These are phyloP conservation scores for Euphorbia peplus DNA, from an alignment of 345 rosid genomes.

Conservation along the genomic window DNA sequence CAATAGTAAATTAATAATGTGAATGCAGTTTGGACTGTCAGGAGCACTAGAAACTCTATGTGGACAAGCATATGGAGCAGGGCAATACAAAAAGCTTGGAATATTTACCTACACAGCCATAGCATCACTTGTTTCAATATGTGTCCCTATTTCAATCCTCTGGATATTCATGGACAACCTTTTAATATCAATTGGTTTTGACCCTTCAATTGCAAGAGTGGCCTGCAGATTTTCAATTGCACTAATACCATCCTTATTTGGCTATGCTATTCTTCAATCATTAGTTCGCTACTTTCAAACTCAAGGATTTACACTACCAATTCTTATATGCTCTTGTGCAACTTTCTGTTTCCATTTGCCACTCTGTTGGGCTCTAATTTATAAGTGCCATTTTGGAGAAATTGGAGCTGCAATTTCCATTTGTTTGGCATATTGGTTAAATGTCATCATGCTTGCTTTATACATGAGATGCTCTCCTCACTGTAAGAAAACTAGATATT, in stretches of 20 bases:
- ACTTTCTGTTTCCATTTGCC: conserved; percentile 41
- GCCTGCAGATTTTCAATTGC: conserved; percentile 43
- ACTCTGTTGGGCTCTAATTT: conserved; percentile 45
- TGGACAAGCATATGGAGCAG: too few relatives aligned
- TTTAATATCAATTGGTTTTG: conserved; percentile 33
- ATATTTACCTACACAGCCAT: conserved; percentile 38
- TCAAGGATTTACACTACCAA: conserved; percentile 42
- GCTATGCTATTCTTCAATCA: conserved; percentile 37
- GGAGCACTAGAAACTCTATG: conserved; percentile 62
- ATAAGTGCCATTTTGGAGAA: conserved; percentile 26
- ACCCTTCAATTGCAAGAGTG: conserved; percentile 36
- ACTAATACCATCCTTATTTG: conserved; percentile 48
- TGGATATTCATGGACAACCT: conserved; percentile 49
- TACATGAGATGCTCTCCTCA: conserved; percentile 35
- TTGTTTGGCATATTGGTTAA: conserved; percentile 34
- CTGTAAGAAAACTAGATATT: conserved; percentile 12
- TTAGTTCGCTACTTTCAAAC: conserved; percentile 43
- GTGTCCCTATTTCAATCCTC: conserved; percentile 36
- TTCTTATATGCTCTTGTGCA: conserved; percentile 35
- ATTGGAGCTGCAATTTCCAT: conserved; percentile 46
- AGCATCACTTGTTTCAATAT: conserved; percentile 29
- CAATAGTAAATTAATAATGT: too few relatives aligned
- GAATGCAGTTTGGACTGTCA: conserved; percentile 41
- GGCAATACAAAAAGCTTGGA: conserved; percentile 44
- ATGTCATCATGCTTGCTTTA: conserved; percentile 34